Conservation (phyloP, 2,329 filamentous ascomycete genomes). For the Claviceps fusiformis region DNA sequence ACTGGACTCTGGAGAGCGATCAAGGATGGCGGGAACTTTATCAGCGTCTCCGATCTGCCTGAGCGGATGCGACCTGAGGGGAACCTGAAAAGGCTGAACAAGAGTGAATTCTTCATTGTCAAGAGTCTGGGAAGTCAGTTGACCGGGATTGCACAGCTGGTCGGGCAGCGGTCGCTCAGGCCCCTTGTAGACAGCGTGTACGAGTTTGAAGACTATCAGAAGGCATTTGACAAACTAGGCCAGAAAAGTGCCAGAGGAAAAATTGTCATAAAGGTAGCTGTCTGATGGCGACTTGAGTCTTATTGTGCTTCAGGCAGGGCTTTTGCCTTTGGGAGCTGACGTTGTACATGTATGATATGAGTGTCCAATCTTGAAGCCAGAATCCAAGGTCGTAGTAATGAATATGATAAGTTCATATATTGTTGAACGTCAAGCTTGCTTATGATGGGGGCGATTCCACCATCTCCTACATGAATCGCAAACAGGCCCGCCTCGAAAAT, state of each 20-base stretch:
- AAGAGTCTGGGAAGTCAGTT: slow-evolving; percentile 22
- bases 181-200: slow-evolving; percentile 25
- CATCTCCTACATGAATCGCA: too few relatives aligned
- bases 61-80: slow-evolving; percentile 17
- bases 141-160: slow-evolving; percentile 18
- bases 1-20: slow-evolving; percentile 21
- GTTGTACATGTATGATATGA: neutral
- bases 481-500: too few relatives aligned
- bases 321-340: neutral
- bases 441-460: too few relatives aligned
- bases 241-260: slow-evolving; percentile 23
- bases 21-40: slow-evolving; percentile 19
- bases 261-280: slow-evolving; percentile 22
- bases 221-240: slow-evolving; percentile 24
- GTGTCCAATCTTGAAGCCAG: too few relatives aligned
- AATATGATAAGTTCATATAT: too few relatives aligned
- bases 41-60: slow-evolving; percentile 20
- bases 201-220: slow-evolving; percentile 23
- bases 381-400: too few relatives aligned
- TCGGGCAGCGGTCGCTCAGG: slow-evolving; percentile 18
- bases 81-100: slow-evolving; percentile 15
- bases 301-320: neutral
- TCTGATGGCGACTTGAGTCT: neutral
- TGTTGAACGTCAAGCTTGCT: too few relatives aligned
- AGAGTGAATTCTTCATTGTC: slow-evolving; percentile 24